phyloP scores from a whole-genome alignment of 352 stramenopile genomes.

The Phytophthora ohioensis region DNA sequence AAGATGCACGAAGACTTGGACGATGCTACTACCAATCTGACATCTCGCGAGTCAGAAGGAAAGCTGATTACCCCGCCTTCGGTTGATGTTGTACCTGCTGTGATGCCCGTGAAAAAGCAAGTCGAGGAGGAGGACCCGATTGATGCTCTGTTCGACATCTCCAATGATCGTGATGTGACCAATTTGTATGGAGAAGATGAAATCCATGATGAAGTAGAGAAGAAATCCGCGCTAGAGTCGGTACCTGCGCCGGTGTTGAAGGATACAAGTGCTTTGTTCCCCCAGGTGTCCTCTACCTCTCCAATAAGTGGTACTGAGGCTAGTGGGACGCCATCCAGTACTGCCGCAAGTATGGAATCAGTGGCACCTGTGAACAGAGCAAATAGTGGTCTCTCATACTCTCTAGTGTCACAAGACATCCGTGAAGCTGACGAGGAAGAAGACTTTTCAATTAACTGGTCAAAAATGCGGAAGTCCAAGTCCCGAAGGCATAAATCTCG shows the following conservation, averaged over 20 bases:
- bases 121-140: conserved; percentile 56
- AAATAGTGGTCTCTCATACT: not conserved
- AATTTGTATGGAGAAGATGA: conserved; percentile 32
- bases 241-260: not conserved
- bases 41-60: conserved; percentile 1
- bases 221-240: not conserved
- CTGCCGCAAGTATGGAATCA: not conserved
- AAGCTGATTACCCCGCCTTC: not conserved
- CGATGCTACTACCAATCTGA: conserved; percentile 7
- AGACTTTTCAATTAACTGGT: conserved; percentile 53
- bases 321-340: conserved; percentile 7
- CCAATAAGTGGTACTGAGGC: conserved; percentile 5
- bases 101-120: conserved; percentile 12
- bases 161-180: conserved; percentile 55
- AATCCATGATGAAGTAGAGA: not conserved
- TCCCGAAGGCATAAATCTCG: conserved; percentile 28
- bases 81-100: conserved; percentile 21
- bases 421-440: conserved; percentile 44
- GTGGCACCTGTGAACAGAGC: not conserved
- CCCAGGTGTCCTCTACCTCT: conserved; percentile 15
- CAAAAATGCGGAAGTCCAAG: conserved; percentile 52
- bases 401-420: not conserved
- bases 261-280: conserved; percentile 1
- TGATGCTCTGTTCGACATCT: conserved; percentile 72
- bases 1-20: conserved; percentile 8